phyloP scores from a whole-genome alignment of 176 grass and related monocot species.

The Avena sativa region DNA sequence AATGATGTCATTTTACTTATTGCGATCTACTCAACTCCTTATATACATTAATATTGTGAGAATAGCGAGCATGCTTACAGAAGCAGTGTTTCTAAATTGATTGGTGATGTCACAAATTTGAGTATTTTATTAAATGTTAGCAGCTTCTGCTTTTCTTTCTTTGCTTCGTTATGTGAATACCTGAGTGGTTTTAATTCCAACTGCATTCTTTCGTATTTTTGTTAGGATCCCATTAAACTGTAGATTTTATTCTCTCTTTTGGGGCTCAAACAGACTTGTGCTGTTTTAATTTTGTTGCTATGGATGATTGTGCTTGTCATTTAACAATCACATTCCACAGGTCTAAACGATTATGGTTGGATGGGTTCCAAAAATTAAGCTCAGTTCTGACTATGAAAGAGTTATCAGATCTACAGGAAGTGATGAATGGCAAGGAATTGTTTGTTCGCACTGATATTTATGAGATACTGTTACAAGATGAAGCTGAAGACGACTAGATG shows the following conservation, averaged over 20 bases:
- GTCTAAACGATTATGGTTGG: conserved; percentile 97
- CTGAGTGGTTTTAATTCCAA: conserved; percentile 14
- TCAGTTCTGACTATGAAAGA: conserved; percentile 81
- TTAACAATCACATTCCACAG: conserved; percentile 44
- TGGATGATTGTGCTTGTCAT: conserved; percentile 7
- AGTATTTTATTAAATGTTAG: conserved; percentile 21
- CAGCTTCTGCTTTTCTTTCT: conserved; percentile 8
- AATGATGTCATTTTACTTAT: conserved; percentile 14
- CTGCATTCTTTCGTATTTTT: background rate
- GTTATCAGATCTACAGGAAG: conserved; percentile 97
- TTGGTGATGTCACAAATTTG: conserved; percentile 3
- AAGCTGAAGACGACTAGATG: conserved; percentile 56
- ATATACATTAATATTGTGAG: background rate
- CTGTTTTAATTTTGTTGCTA: conserved; percentile 29
- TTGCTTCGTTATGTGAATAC: background rate
- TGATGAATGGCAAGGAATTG: conserved; percentile 93
- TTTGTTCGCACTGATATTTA: conserved; percentile 92
- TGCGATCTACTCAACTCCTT: conserved; percentile 11
- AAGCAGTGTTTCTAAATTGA: background rate
- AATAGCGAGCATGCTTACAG: background rate
- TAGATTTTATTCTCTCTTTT: conserved; percentile 21
- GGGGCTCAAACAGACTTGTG: background rate
- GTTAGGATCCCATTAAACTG: background rate
- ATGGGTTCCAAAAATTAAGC: conserved; percentile 87
- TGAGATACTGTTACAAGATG: conserved; percentile 93